phyloP scores from a whole-genome alignment of 805 yeast species.

The Tetrapisispora nanseiensis region DNA sequence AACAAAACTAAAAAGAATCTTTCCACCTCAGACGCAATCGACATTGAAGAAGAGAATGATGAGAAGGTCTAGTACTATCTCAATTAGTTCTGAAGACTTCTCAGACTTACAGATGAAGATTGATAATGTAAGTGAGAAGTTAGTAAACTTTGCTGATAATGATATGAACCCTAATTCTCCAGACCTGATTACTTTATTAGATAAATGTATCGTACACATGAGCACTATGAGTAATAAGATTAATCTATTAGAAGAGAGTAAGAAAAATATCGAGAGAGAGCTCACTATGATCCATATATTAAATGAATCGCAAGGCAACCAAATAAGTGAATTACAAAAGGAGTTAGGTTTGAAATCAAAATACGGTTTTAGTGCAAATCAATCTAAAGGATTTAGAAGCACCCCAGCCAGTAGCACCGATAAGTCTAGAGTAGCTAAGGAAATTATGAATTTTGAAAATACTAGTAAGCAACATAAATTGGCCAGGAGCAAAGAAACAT shows the following conservation, averaged over 20 bases:
- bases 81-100: background rate
- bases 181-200: background rate
- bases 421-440: background rate
- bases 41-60: background rate
- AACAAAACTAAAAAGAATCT: no score
- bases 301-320: background rate
- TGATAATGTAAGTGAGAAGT: background rate
- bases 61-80: background rate
- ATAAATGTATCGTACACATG: slow-evolving; percentile 1
- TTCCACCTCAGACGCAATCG: no score
- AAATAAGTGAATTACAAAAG: background rate
- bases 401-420: no score
- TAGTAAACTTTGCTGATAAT: background rate
- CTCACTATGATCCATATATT: background rate
- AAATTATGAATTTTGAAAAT: slow-evolving; percentile 1
- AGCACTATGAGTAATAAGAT: background rate
- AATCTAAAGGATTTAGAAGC: background rate
- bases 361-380: no score
- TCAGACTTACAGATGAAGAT: background rate
- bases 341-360: background rate
- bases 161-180: background rate
- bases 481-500: background rate
- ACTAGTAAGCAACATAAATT: background rate
- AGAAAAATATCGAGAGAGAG: background rate
- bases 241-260: background rate